Evolutionary conservation across 2,329 filamentous ascomycete species (phyloP).

Genomic region (Orbilia oligospora): DNA sequence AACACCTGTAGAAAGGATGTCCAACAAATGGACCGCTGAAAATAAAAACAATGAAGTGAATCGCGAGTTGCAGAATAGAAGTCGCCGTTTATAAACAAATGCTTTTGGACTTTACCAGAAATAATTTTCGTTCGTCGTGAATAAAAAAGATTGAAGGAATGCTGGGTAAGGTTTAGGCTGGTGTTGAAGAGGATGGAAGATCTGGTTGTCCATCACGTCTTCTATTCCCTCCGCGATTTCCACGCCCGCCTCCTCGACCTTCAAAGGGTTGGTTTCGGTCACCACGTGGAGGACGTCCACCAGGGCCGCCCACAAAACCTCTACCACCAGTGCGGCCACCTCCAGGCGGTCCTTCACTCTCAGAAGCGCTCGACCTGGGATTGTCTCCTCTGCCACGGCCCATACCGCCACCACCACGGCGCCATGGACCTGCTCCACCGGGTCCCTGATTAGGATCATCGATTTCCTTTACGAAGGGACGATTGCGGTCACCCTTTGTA

Average conservation of each 20-base stretch:
- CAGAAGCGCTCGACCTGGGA: constrained; percentile 69
- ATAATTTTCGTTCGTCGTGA: constrained; percentile 1
- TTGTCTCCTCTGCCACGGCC: constrained; percentile 85
- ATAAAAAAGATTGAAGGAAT: neutral
- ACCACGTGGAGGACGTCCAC: constrained; percentile 73
- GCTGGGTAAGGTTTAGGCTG: constrained; percentile 24
- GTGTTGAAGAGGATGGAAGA: constrained; percentile 39
- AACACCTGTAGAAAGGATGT: constrained; percentile 6
- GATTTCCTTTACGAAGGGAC: constrained; percentile 81
- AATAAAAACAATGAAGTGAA: constrained; percentile 55
- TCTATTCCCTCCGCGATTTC: constrained; percentile 69
- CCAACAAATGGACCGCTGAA: constrained; percentile 37
- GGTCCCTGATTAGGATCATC: constrained; percentile 66
- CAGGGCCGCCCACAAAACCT: constrained; percentile 70
- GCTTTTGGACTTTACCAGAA: constrained; percentile 47
- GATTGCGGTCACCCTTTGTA: constrained; percentile 76
- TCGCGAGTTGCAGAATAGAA: constrained; percentile 19
- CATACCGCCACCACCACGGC: constrained; percentile 77
- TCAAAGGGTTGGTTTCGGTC: constrained; percentile 70
- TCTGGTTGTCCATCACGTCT: constrained; percentile 53
- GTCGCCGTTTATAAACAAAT: constrained; percentile 55
- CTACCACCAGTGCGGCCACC: constrained; percentile 70
- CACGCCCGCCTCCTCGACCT: constrained; percentile 67
- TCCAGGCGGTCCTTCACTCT: constrained; percentile 63
- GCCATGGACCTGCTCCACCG: constrained; percentile 74